phyloP scores from a whole-genome alignment of 371 early-diverging fungal species.

The Mucor racemosus region DNA sequence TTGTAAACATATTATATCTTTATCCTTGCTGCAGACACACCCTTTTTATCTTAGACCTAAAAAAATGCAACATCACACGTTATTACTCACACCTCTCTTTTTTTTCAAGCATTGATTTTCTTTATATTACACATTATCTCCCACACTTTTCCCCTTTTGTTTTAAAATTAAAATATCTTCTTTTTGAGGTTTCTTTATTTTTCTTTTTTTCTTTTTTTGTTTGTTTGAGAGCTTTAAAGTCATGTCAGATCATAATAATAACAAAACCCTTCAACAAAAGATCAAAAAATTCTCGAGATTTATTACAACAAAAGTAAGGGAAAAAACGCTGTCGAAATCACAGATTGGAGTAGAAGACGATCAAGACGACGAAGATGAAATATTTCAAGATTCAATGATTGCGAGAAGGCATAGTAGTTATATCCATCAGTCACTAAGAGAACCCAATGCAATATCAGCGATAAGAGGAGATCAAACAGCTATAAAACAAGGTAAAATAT shows the following conservation, averaged over 20 bases:
- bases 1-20: neutral
- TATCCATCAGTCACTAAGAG: neutral
- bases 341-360: neutral
- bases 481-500: neutral
- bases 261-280: neutral
- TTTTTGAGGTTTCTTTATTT: conserved; percentile 5
- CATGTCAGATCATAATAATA: conserved; percentile 2
- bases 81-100: neutral
- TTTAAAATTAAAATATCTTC: conserved; percentile 13
- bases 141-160: conserved; percentile 7
- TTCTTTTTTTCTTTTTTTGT: conserved; percentile 9
- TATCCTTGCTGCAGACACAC: neutral
- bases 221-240: neutral
- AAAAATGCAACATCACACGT: conserved; percentile 5
- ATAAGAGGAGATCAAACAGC: neutral
- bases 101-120: neutral
- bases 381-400: neutral
- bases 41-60: neutral
- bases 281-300: conserved; percentile 18
- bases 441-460: neutral
- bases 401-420: conserved; percentile 19
- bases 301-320: conserved; percentile 12
- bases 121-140: neutral
- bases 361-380: neutral
- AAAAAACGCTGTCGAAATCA: neutral